Evolutionary conservation across 2,329 filamentous ascomycete species (phyloP), one percentile per base, ranked within the genome.

Genomic region (Ophiostoma perfectum): DNA sequence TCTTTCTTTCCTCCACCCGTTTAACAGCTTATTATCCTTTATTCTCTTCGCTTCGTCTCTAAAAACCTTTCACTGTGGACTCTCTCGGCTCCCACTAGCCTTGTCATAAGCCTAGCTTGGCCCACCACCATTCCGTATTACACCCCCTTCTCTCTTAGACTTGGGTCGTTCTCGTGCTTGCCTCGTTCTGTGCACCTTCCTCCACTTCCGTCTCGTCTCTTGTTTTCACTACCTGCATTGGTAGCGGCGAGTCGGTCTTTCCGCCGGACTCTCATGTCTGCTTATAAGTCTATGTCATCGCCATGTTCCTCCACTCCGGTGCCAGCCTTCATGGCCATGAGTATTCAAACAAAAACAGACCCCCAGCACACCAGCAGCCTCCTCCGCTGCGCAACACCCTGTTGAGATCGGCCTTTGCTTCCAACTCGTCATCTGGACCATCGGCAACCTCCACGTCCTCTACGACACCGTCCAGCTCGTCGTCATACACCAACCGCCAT

Each of bases 241-340:
- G 8, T 55, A 14, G 16, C 62, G 62, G 44, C 58, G 49, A 64
- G 63, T 69, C 64, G 69, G 66, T 69, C 52, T n/a, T 27, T 69
- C 55, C 66, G 63, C 18, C 45, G 45, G 66, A 41, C 64, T 44
- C 52, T 18, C 47, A 65, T 58, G 55, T 36, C 14, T 66, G 52
- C 58, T 49, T 64, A 66, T 27, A 65, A 68, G 58, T 62, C 39
- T 66, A 66, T 64, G 64, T 66, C 45, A 64, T 70, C 74, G 77
- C 70, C 71, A 87, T 88, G 85, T 85, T 87, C 74, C 77, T 87
- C 45, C 85, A 87, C 73, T 80, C 84, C 18, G 85, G 84, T 63
- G 85, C 85, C 65, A 83, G 84, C 76, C 79, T 87, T 27, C 84
- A 87, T 74, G 85, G 84, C 75, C 85, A 87, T 74, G 84, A 87